Conservation (phyloP, 352 stramenopile species). For the Phytopythium sindhum region DNA sequence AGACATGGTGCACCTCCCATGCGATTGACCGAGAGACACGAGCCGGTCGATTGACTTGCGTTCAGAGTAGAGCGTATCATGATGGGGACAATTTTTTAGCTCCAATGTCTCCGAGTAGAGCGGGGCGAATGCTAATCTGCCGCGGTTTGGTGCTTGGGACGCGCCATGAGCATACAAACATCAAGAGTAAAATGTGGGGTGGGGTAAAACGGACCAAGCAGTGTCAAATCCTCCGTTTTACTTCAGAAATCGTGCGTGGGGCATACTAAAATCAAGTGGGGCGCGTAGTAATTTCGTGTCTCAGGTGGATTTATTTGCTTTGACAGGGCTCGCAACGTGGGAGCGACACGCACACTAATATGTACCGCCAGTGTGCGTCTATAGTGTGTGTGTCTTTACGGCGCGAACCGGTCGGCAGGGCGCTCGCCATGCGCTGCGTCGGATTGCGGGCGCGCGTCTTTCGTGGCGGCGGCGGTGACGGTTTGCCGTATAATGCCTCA, state of each 20-base stretch:
- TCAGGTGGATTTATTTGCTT: background rate
- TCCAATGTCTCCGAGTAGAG: background rate
- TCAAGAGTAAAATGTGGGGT: background rate
- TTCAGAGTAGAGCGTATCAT: background rate
- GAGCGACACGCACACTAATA: background rate
- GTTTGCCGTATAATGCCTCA: too few species aligned
- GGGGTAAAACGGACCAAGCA: background rate
- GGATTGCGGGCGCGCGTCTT: background rate
- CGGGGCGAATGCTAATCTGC: background rate
- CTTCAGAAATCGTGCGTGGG: background rate
- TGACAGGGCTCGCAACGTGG: background rate
- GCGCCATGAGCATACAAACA: background rate
- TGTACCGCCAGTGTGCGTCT: too few species aligned
- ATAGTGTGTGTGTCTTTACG: too few species aligned
- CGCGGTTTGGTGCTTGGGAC: conserved; percentile 2
- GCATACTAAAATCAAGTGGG: conserved; percentile 4
- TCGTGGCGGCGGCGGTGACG: background rate
- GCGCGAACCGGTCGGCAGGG: background rate
- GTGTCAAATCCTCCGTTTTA: conserved; percentile 3
- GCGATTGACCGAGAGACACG: background rate
- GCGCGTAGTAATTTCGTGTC: background rate
- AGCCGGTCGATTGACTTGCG: background rate
- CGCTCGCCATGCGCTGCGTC: background rate
- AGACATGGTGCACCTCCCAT: background rate
- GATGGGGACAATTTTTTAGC: background rate